A percentile compares a stretch with the other conserved stretches of the same genome.
Conservation (phyloP, 352 stramenopile genomes). For the Sclerospora graminicola region DNA sequence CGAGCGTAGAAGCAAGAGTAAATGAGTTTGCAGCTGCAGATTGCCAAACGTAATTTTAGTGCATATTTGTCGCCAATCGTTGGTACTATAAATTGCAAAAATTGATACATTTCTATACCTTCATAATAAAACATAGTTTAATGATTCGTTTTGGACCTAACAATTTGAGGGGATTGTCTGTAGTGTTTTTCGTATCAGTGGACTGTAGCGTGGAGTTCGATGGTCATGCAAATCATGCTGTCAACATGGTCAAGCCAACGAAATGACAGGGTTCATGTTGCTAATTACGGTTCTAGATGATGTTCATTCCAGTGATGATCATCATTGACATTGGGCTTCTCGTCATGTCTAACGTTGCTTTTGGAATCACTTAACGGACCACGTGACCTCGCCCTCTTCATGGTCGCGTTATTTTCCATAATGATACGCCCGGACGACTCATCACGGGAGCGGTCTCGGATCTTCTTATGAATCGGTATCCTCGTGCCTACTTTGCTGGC, state of each 20-base stretch:
- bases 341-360: constrained; percentile 80
- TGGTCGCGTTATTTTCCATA: constrained; percentile 73
- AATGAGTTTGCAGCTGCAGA: too few relatives aligned
- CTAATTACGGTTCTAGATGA: constrained; percentile 66
- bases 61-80: too few relatives aligned
- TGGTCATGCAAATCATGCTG: constrained; percentile 11
- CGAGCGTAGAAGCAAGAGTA: too few relatives aligned
- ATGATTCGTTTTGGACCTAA: too few relatives aligned
- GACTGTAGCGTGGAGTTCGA: constrained; percentile 14
- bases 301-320: too few relatives aligned
- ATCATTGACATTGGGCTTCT: constrained; percentile 57
- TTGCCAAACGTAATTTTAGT: too few relatives aligned
- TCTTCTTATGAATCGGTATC: constrained; percentile 26
- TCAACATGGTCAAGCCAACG: constrained; percentile 15
- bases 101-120: too few relatives aligned
- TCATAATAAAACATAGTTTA: too few relatives aligned
- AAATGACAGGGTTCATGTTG: constrained; percentile 50
- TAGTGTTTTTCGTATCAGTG: constrained; percentile 27
- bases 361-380: constrained; percentile 62
- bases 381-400: constrained; percentile 49
- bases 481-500: constrained; percentile 46
- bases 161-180: too few relatives aligned
- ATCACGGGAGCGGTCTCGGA: constrained; percentile 55
- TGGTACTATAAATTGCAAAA: too few relatives aligned
- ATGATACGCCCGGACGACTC: constrained; percentile 48